These are phyloP conservation scores for Saccharomyces mikatae DNA, from an alignment of 805 yeast species.

Conservation along the genomic window DNA sequence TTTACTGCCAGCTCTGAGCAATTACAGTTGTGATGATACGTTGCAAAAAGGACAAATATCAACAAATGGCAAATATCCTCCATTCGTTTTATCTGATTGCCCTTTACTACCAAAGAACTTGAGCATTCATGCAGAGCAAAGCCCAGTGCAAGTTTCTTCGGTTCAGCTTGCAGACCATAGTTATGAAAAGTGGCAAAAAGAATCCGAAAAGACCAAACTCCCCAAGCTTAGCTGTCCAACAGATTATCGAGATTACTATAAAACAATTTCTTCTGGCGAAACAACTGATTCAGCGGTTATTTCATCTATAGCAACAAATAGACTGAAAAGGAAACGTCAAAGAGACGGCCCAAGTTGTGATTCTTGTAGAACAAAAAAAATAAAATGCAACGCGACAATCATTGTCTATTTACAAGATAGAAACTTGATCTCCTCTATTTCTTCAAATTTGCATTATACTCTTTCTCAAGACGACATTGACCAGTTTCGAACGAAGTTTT, in stretches of 20 bases:
- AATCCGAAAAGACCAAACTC: background rate
- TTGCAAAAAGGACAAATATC: background rate
- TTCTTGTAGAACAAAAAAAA: conserved; percentile 58
- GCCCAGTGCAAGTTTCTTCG: background rate
- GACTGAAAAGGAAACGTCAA: conserved; percentile 37
- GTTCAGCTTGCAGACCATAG: background rate
- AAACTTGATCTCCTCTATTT: conserved; percentile 10
- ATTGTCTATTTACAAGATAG: conserved; percentile 31
- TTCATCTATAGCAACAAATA: background rate
- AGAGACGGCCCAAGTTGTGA: conserved; percentile 72
- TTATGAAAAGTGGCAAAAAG: background rate
- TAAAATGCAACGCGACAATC: conserved; percentile 65
- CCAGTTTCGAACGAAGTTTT: conserved; percentile 6
- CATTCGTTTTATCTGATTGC: background rate
- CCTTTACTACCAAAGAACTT: background rate
- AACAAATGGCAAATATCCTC: background rate
- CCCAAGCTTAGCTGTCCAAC: background rate
- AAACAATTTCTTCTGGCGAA: background rate
- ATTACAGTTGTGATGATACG: background rate
- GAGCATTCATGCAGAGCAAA: background rate
- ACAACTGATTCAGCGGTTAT: conserved; percentile 6
- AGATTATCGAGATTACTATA: background rate
- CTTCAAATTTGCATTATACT: conserved; percentile 18
- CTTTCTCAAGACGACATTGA: conserved; percentile 10
- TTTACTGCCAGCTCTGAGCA: background rate